Evolutionary conservation across 257 asterid genomes (phyloP).

Genomic region (Solanum chaucha): DNA sequence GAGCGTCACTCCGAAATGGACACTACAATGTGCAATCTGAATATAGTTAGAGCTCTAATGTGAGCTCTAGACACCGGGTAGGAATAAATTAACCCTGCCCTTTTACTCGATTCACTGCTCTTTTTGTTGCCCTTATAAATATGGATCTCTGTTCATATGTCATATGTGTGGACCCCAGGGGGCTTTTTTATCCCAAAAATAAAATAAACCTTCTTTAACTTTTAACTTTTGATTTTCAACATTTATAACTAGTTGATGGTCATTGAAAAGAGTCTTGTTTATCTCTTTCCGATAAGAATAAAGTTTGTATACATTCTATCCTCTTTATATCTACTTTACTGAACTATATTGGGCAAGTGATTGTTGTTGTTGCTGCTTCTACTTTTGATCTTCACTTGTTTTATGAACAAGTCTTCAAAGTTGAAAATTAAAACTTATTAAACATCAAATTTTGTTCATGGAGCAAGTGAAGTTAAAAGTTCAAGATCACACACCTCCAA

Average conservation of each 20-base stretch:
- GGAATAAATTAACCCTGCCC: neutral
- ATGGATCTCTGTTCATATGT: neutral
- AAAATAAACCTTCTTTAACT: too few relatives aligned
- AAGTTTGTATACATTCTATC: too few relatives aligned
- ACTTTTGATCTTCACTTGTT: neutral
- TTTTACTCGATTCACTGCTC: neutral
- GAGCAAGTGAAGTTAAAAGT: neutral
- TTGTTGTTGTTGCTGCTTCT: neutral
- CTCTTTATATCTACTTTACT: neutral
- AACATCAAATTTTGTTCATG: neutral
- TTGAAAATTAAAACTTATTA: neutral
- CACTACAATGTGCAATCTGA: too few relatives aligned
- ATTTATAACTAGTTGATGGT: neutral
- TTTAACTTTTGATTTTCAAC: neutral
- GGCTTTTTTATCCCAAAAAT: neutral
- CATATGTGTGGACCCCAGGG: neutral
- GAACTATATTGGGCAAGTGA: neutral
- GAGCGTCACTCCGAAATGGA: too few relatives aligned
- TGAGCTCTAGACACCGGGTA: too few relatives aligned
- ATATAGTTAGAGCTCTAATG: too few relatives aligned
- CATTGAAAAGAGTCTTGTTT: too few relatives aligned
- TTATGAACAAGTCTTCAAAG: neutral
- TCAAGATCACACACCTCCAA: neutral
- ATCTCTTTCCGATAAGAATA: too few relatives aligned
- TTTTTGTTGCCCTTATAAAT: too few relatives aligned